A percentile compares a stretch with the other conserved stretches of the same genome.
Conservation (phyloP, 257 asterid species). For the Marsdenia floribunda region DNA sequence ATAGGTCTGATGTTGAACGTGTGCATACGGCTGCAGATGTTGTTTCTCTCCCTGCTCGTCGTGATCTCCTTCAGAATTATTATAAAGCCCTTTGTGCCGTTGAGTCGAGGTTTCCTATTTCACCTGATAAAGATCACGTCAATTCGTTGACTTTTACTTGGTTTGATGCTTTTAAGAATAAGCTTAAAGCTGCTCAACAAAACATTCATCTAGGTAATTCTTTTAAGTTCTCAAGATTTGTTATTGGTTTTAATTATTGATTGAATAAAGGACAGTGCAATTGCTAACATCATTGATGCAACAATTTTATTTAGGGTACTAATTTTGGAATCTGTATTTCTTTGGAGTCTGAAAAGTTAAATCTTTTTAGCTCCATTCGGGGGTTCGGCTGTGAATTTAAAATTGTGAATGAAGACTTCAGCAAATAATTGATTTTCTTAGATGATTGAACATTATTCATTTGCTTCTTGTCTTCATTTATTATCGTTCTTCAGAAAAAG, state of each 20-base stretch:
- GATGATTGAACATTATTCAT: background rate
- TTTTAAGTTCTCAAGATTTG: background rate
- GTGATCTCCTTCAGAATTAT: conserved; percentile 82
- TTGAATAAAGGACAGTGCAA: background rate
- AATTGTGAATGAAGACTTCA: background rate
- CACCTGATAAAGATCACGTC: conserved; percentile 80
- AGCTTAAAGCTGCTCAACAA: conserved; percentile 79
- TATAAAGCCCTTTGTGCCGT: conserved; percentile 89
- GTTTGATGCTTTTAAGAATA: conserved; percentile 88
- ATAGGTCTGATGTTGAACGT: conserved; percentile 69
- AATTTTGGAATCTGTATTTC: background rate
- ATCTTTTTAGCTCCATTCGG: background rate
- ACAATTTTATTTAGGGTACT: background rate
- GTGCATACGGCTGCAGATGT: conserved; percentile 40
- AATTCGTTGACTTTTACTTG: conserved; percentile 73
- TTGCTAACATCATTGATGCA: background rate
- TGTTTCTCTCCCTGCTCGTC: conserved; percentile 64
- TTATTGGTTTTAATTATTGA: background rate
- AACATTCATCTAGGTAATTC: conserved; percentile 75
- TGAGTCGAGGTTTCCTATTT: conserved; percentile 90
- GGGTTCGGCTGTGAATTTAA: background rate
- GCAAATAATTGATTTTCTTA: background rate
- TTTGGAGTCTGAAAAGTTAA: background rate
- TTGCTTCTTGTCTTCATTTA: background rate
- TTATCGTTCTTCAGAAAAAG: conserved; percentile 53